A percentile compares a stretch with the other conserved stretches of the same genome.
Conservation (phyloP, 169 alveolate genomes). For the Neospora caninum region DNA sequence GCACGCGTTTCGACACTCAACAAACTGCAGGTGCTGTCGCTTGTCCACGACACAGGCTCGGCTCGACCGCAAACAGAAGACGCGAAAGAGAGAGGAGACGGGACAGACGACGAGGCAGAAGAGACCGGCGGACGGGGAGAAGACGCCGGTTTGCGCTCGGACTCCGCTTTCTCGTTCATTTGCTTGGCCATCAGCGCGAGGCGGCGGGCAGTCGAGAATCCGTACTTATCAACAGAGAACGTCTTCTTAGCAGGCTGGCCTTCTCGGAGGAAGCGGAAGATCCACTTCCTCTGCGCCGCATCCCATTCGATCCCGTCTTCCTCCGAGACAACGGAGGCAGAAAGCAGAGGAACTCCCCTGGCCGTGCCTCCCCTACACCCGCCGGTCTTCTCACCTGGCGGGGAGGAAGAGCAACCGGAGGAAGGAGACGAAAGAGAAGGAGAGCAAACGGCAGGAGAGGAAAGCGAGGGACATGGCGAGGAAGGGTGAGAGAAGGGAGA, state of each 20-base stretch:
- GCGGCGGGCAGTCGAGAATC: constrained; percentile 58
- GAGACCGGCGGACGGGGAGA: neutral
- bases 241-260: neutral
- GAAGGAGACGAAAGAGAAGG: neutral
- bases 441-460: neutral
- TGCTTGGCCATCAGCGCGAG: constrained; percentile 37
- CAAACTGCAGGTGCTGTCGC: neutral
- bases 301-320: neutral
- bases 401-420: neutral
- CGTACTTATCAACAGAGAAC: constrained; percentile 53
- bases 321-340: neutral
- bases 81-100: neutral
- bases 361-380: neutral
- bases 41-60: neutral
- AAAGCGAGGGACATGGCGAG: neutral
- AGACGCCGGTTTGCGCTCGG: neutral
- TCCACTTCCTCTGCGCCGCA: neutral
- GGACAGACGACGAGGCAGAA: neutral
- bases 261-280: neutral
- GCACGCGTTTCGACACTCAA: too few species aligned
- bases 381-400: neutral
- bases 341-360: neutral
- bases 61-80: neutral
- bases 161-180: neutral
- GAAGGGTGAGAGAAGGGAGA: neutral